These are phyloP conservation scores for Neoascochyta sp. DNA, from an alignment of 2,329 filamentous ascomycete species.

Conservation along the genomic window DNA sequence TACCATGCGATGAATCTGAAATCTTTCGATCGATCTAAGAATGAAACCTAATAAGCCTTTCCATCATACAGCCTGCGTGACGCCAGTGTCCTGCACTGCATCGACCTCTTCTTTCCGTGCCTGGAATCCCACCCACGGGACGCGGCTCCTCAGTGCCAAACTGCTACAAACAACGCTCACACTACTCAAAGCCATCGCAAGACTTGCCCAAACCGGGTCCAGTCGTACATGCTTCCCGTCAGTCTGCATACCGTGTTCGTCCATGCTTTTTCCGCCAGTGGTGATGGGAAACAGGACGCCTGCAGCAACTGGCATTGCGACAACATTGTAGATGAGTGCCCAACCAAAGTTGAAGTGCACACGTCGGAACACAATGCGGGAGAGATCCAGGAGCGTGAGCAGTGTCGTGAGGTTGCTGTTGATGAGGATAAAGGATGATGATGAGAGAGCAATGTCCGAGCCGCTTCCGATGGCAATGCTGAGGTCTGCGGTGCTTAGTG, in stretches of 20 bases:
- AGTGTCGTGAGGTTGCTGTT: conserved; percentile 67
- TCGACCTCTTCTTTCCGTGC: conserved; percentile 9
- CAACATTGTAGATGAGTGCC: conserved; percentile 77
- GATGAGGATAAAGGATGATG: conserved; percentile 76
- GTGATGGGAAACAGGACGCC: conserved; percentile 68
- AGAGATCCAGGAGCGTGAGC: conserved; percentile 69
- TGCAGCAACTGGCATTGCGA: conserved; percentile 76
- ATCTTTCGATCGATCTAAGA: too few species aligned
- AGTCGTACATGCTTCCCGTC: conserved; percentile 55
- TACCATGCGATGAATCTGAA: too few species aligned
- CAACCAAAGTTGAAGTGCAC: conserved; percentile 84
- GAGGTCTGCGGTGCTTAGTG: conserved; percentile 74
- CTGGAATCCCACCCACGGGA: conserved; percentile 46
- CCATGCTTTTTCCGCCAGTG: conserved; percentile 46
- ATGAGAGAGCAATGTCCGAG: conserved; percentile 77
- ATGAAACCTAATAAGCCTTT: background rate
- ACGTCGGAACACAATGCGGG: conserved; percentile 66
- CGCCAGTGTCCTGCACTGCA: background rate
- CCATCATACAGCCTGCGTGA: conserved; percentile 2
- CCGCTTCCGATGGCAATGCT: conserved; percentile 79
- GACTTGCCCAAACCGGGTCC: conserved; percentile 78
- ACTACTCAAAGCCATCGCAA: conserved; percentile 91
- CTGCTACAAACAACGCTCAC: conserved; percentile 85
- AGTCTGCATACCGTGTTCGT: conserved; percentile 38
- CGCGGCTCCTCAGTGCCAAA: conserved; percentile 59